Evolutionary conservation across 176 grass and related monocot genomes (phyloP).

Genomic region (Aegilops longissima): DNA sequence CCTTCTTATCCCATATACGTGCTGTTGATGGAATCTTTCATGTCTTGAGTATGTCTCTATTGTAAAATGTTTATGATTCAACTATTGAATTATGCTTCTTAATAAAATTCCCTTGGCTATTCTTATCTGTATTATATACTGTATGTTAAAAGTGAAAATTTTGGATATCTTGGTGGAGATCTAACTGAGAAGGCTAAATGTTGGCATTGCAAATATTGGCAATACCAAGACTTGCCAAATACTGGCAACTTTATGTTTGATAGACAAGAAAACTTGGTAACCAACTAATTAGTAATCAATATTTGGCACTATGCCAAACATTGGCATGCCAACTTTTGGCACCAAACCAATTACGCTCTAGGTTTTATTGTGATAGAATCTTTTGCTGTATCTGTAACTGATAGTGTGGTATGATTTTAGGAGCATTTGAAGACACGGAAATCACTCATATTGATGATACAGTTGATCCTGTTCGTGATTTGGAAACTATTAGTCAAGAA

Average conservation of each 20-base stretch:
- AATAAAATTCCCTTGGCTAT: neutral
- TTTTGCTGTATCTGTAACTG: slow-evolving; percentile 14
- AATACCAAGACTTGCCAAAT: too few species aligned
- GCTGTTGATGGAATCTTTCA: slow-evolving; percentile 99
- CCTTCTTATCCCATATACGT: slow-evolving; percentile 91
- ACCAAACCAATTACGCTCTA: too few species aligned
- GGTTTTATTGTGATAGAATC: neutral
- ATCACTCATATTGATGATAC: slow-evolving; percentile 93
- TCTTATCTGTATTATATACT: neutral
- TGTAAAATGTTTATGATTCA: neutral
- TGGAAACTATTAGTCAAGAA: slow-evolving; percentile 90
- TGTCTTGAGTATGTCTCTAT: slow-evolving; percentile 74
- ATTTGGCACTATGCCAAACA: too few species aligned
- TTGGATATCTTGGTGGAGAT: neutral
- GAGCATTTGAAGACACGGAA: slow-evolving; percentile 95
- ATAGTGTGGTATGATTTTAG: slow-evolving; percentile 36
- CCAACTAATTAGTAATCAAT: too few species aligned
- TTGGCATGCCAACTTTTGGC: too few species aligned
- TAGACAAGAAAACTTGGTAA: too few species aligned
- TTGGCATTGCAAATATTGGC: too few species aligned
- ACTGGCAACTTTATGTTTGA: too few species aligned
- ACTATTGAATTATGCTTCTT: neutral
- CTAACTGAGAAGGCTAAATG: neutral
- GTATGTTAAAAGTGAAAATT: neutral
- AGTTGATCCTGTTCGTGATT: slow-evolving; percentile 97